Conservation (phyloP, 495 filamentous ascomycete genomes). For the Aspergillus steynii region DNA sequence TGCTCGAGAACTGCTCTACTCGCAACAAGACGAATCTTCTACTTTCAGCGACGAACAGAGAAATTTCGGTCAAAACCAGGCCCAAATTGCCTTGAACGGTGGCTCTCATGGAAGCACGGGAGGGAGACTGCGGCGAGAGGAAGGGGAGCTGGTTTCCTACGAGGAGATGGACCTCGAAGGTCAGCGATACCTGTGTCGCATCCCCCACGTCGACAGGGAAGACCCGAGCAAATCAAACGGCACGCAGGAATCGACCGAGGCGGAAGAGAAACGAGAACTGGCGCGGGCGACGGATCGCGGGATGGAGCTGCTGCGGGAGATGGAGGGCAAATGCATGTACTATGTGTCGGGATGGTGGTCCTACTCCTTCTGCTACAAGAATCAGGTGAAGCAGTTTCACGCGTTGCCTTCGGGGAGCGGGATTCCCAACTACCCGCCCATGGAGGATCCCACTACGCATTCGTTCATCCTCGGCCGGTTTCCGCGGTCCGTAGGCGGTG, state of each 20-base stretch:
- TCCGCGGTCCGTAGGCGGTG: constrained; percentile 25
- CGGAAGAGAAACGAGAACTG: constrained; percentile 83
- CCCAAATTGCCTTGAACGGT: constrained; percentile 30
- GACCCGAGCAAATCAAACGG: constrained; percentile 51
- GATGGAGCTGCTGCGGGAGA: constrained; percentile 83
- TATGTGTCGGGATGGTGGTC: constrained; percentile 95
- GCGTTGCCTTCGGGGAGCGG: constrained; percentile 67
- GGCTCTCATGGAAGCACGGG: constrained; percentile 13
- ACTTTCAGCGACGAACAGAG: constrained; percentile 13
- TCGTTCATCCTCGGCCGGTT: constrained; percentile 79
- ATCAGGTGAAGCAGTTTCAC: constrained; percentile 89
- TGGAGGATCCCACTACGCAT: constrained; percentile 71
- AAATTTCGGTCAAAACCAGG: constrained; percentile 19
- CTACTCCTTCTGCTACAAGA: constrained; percentile 92
- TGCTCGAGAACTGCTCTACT: constrained; percentile 59
- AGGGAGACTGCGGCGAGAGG: not conserved
- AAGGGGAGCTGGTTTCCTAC: constrained; percentile 27
- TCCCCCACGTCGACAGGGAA: constrained; percentile 65
- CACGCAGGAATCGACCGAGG: constrained; percentile 54
- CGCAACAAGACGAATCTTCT: constrained; percentile 18
- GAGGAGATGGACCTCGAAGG: constrained; percentile 65
- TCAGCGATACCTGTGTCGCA: constrained; percentile 78
- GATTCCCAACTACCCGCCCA: constrained; percentile 67
- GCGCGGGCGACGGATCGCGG: constrained; percentile 80
- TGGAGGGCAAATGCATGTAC: constrained; percentile 88